Base-by-base conservation (phyloP, 805 yeast species). In the Candida endomychidarum region DNA sequence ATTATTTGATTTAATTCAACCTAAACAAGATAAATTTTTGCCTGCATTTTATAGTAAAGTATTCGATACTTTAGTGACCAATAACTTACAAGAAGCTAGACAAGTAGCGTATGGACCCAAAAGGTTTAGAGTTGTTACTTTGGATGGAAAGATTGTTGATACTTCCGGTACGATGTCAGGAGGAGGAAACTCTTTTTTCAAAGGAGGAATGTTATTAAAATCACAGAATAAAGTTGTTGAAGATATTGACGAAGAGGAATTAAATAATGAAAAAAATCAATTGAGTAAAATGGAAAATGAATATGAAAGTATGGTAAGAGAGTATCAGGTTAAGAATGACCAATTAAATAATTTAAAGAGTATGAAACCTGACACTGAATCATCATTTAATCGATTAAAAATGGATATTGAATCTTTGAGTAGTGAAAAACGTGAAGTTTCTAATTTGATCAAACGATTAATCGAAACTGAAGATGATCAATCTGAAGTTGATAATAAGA, bases 131-230 rank as follows among this genome's bases (percentile, higher is more conserved):
- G 98, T 91, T 17, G 98, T 95, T 0, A 89, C 98, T 0, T 59
- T 89, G 7, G 95, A 86, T 58, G 99, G 99, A 17, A 84, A 88
- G 51, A 67, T 93, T 16, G 91, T 93, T 41, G 97, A 90, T 53
- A 80, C 83, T 11, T 85, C 96, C 2, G 99, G 99, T 61, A 86
- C 97, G 1, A 81, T 95, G 82, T 80, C 95, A 34, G 99, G 99
- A 52, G 99, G 99, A 63, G 99, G 98, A 38, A 75, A 72, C 40
- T 68, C 75, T 27, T 75, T 73, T 7, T 72, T 76, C 12, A 75
- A 75, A 37, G 99, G 98, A 5, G 82, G 84, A 2, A 88, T 93
- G 96, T 78, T 73, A 42, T 63, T 74, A 28, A 56, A 67, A 0
- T 69, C 76, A 14, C 39, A 34, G 11, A 40, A 37, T 14, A 26